Evolutionary conservation across 768 basidiomycete species (phyloP), one percentile per base, ranked within the genome.

Genomic region (Mycena crocata): DNA sequence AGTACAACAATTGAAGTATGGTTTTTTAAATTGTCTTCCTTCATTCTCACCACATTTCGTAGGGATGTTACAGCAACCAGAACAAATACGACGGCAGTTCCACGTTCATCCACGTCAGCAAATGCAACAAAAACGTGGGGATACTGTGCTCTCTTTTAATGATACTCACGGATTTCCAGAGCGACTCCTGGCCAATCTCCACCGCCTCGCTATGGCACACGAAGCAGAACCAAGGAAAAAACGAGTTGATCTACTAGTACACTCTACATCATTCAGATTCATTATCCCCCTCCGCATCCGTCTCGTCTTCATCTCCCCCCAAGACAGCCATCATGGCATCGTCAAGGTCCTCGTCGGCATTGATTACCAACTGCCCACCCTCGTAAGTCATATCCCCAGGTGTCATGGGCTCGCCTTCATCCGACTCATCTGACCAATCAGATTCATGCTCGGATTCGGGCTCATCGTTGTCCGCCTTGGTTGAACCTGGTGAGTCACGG

Each of bases 361-460:
- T 10, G 21, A 60, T 50, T 2, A 40, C 28, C 3, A 60, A 5
- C 21, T 46, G 3, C 12, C 58, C 58, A 12, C 50, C 48, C 28
- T 23, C n/a, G 31, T 40, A 60, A 49, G 5, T 3, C 37, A 50
- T 60, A 10, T 31, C 21, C 4, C 58, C 58, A 2, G 23, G 26
- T n/a, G 58, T 50, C 58, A 60, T 60, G 1, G 48, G 46, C 19
- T 3, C 31, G 10, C 23, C 17, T 2, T 48, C 57, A 1, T 58
- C 57, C 2, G 35, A 19, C 2, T 60, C 44, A 15, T 60, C 48
- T 1, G 32, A 26, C 58, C 58, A 60, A 26, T 60, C 58, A n/a
- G 39, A 31, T 28, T 37, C 26, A 24, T 40, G 34, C 2, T 42
- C 28, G 8, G 46, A 48, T 7, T 48, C 46, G 15, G 7, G 13